Conservation (phyloP, 768 basidiomycete species). For the Rhodotorula paludigena region DNA sequence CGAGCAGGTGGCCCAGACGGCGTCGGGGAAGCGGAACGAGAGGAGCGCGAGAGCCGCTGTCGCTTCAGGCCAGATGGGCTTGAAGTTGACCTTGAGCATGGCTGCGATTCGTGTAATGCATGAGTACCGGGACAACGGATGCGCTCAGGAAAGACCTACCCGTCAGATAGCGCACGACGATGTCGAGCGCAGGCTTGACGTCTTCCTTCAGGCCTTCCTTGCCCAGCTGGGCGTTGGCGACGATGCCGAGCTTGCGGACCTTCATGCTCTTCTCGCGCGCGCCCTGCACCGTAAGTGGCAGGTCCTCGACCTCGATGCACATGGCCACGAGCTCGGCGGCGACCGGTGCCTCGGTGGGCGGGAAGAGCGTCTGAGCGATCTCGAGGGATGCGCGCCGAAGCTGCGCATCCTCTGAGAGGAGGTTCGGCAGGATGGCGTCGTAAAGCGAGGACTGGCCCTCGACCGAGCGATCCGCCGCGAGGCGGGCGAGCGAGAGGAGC, state of each 20-base stretch:
- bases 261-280: conserved; percentile 77
- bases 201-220: conserved; percentile 53
- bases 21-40: conserved; percentile 24
- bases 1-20: conserved; percentile 45
- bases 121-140: background rate
- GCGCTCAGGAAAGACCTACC: conserved; percentile 51
- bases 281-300: conserved; percentile 69
- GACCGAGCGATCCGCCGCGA: conserved; percentile 20
- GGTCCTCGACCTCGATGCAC: conserved; percentile 74
- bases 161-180: conserved; percentile 67
- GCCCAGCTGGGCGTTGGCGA: conserved; percentile 48
- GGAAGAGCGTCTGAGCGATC: conserved; percentile 51
- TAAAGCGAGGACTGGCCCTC: conserved; percentile 52
- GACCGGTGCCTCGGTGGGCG: conserved; percentile 54
- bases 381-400: conserved; percentile 64
- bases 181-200: conserved; percentile 56
- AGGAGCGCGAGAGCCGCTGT: conserved; percentile 45
- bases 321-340: conserved; percentile 49
- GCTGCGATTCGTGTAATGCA: conserved; percentile 49
- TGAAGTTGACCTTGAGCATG: conserved; percentile 86
- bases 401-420: conserved; percentile 67
- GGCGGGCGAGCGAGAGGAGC: conserved; percentile 18
- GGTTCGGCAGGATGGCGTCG: conserved; percentile 53
- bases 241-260: conserved; percentile 62
- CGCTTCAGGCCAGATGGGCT: conserved; percentile 83